Evolutionary conservation across 2,329 filamentous ascomycete genomes (phyloP).

Genomic region (Diaporthe ilicicola): DNA sequence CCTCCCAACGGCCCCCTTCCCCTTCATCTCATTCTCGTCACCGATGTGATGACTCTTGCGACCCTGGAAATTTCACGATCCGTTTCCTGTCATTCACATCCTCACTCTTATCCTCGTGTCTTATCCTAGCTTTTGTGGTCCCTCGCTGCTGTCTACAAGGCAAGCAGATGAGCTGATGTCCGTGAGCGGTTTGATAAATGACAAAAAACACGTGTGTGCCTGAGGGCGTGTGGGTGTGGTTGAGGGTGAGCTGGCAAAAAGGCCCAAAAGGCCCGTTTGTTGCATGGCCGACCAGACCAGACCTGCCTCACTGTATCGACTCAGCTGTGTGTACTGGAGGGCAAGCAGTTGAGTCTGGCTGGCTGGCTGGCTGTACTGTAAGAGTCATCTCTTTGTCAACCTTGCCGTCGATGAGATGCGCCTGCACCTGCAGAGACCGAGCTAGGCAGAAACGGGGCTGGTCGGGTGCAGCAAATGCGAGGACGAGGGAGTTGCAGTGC

Average conservation of each 20-base stretch:
- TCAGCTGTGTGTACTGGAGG: no score
- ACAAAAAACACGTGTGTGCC: not conserved
- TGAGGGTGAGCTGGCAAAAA: not conserved
- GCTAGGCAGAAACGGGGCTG: conserved; percentile 35
- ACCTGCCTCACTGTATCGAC: no score
- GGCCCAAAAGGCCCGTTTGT: not conserved
- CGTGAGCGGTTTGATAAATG: not conserved
- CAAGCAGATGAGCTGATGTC: conserved; percentile 1
- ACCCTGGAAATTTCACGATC: conserved; percentile 1
- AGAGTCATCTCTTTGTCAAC: conserved; percentile 22
- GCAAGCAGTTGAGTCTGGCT: no score
- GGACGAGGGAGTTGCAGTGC: conserved; percentile 3
- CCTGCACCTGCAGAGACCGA: conserved; percentile 18
- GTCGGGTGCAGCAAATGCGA: not conserved
- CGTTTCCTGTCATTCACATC: not conserved
- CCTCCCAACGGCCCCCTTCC: conserved; percentile 15
- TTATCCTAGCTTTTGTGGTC: not conserved
- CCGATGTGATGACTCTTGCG: conserved; percentile 22
- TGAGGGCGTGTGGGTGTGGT: not conserved
- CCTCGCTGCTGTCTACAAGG: not conserved
- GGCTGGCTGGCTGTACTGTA: not conserved
- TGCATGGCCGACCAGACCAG: not conserved
- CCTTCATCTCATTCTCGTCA: conserved; percentile 22
- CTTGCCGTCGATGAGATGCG: conserved; percentile 25
- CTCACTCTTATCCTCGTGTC: conserved; percentile 6